A percentile compares a stretch with the other conserved stretches of the same genome.
Evolutionary conservation across 352 stramenopile species (phyloP).

Genomic region (Plasmopara muralis): DNA sequence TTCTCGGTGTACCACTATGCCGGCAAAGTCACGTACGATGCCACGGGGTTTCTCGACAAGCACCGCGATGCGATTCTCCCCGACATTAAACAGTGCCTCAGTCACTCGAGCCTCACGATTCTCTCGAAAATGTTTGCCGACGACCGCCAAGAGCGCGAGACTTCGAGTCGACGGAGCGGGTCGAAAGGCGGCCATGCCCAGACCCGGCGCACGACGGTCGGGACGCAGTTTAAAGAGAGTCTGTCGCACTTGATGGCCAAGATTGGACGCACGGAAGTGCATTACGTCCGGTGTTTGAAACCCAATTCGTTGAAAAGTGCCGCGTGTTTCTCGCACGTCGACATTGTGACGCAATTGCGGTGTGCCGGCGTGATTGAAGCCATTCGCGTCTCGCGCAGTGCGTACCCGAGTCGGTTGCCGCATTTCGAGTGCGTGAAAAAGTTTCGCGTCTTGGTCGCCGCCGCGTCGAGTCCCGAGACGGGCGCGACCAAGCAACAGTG

Average conservation of each 20-base stretch:
- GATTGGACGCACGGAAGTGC: slow-evolving; percentile 77
- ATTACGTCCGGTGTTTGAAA: slow-evolving; percentile 85
- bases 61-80: slow-evolving; percentile 77
- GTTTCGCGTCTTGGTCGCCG: slow-evolving; percentile 54
- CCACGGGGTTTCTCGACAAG: slow-evolving; percentile 78
- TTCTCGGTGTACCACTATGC: slow-evolving; percentile 86
- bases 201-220: slow-evolving; percentile 65
- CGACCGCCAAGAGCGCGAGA: slow-evolving; percentile 10
- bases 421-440: slow-evolving; percentile 79
- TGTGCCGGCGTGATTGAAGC: slow-evolving; percentile 84
- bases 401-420: slow-evolving; percentile 73
- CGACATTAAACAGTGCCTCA: slow-evolving; percentile 84
- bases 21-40: slow-evolving; percentile 81
- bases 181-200: slow-evolving; percentile 50
- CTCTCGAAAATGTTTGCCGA: slow-evolving; percentile 66
- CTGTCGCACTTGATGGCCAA: slow-evolving; percentile 81
- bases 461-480: slow-evolving; percentile 19
- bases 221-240: slow-evolving; percentile 83
- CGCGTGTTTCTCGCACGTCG: slow-evolving; percentile 55
- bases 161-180: slow-evolving; percentile 7
- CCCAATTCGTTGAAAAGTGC: slow-evolving; percentile 73
- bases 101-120: slow-evolving; percentile 53
- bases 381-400: slow-evolving; percentile 80
- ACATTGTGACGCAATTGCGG: slow-evolving; percentile 78
- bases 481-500: slow-evolving; percentile 22